These are phyloP conservation scores for Sugiyamaella grinbergsii DNA, from an alignment of 1,139 yeast species.

Conservation along the genomic window DNA sequence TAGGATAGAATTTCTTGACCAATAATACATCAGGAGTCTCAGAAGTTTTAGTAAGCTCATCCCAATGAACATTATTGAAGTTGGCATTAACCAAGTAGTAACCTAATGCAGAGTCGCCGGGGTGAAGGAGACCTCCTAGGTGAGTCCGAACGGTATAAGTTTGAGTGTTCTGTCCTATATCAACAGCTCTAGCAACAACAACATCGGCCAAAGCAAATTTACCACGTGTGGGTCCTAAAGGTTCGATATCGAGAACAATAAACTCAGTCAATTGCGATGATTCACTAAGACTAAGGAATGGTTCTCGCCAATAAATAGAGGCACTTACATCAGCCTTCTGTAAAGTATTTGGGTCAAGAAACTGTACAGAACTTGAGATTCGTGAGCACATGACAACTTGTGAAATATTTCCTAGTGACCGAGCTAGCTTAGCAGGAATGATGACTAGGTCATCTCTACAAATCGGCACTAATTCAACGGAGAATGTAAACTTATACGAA, in stretches of 20 bases:
- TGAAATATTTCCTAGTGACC: constrained; percentile 78
- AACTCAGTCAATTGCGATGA: constrained; percentile 83
- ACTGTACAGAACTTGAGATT: constrained; percentile 77
- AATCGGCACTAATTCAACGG: constrained; percentile 94
- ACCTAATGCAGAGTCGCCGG: constrained; percentile 95
- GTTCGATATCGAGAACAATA: constrained; percentile 89
- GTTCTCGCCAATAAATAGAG: constrained; percentile 80
- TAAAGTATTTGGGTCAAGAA: constrained; percentile 79
- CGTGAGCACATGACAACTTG: constrained; percentile 85
- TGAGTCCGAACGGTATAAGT: constrained; percentile 84
- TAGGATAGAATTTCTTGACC: constrained; percentile 87
- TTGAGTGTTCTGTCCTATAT: constrained; percentile 79
- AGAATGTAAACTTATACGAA: constrained; percentile 84
- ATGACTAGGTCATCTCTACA: constrained; percentile 96
- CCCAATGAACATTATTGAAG: constrained; percentile 85
- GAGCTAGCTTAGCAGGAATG: constrained; percentile 82
- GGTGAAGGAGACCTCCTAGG: constrained; percentile 89
- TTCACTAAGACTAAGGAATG: constrained; percentile 78
- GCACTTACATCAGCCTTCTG: constrained; percentile 80
- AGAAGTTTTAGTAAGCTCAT: constrained; percentile 69
- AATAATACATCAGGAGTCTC: constrained; percentile 79
- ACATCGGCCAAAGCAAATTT: constrained; percentile 86
- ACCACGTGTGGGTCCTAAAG: constrained; percentile 82
- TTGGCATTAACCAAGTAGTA: constrained; percentile 82
- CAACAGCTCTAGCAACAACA: constrained; percentile 82